Evolutionary conservation across 2,329 filamentous ascomycete species (phyloP), one percentile per base, ranked within the genome.

Genomic region (Talaromyces rugulosus): DNA sequence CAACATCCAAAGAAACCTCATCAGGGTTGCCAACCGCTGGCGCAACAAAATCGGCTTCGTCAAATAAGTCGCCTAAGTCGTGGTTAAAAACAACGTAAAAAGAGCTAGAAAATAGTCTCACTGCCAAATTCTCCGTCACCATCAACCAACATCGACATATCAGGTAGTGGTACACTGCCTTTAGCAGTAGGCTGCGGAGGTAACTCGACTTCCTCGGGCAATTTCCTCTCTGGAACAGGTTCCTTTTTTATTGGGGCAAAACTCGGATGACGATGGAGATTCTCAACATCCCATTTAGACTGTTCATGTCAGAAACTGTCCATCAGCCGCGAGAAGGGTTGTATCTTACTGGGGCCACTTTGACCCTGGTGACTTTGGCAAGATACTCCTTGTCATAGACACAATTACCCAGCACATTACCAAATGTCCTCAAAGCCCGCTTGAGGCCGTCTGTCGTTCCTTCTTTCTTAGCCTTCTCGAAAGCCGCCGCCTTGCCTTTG

Each of bases 401-500:
- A 80, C 95, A 99, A 73, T 98, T 99, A n/a, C 95, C 95, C 60
- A 99, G 82, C 16, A 98, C 89, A 70, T 98, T 98, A 63, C 95
- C 95, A 76, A 99, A 99, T 66, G 88, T 97, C 63, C 94, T 85
- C 70, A 99, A 74, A 1, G 95, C 87, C 67, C 95, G 85, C 78
- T 99, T 99, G 72, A 99, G 74, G 1, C 88, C 95, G 77, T 99
- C 95, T 9, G 96, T 98, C 2, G 92, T 96, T 7, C 92, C 96
- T 79, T 98, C 93, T 75, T 99, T 99, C 81, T 98, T 99, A 1
- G 95, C 93, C 78, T 99, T 99, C 75, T 99, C 95, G 71, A 98
- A 99, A 0, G 94, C 95, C 58, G 91, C 89, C 3, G 93, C 94
- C 78, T 99, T 99, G 61, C 91, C 90, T 77, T 94, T 96, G 75